A percentile compares a stretch with the other conserved stretches of the same genome.
Conservation (phyloP, 805 yeast genomes). For the Spathaspora gorwiae region DNA sequence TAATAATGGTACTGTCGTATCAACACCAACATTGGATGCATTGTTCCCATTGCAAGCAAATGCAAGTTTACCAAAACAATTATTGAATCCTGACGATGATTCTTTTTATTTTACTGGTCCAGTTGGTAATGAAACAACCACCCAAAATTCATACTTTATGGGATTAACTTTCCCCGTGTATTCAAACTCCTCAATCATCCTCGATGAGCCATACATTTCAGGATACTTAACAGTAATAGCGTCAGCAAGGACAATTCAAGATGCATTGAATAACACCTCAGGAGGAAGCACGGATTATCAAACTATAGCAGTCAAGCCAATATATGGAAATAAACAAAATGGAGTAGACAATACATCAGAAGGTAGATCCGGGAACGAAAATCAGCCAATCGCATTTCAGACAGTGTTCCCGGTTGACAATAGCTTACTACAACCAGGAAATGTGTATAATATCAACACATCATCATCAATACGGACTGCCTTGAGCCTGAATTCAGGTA, state of each 20-base stretch:
- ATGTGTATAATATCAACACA: constrained; percentile 20
- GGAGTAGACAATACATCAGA: constrained; percentile 24
- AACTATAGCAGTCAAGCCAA: constrained; percentile 28
- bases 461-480: constrained; percentile 27
- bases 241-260: constrained; percentile 27
- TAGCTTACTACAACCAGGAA: constrained; percentile 14
- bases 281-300: constrained; percentile 7
- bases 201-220: constrained; percentile 50
- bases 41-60: constrained; percentile 51
- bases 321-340: constrained; percentile 15
- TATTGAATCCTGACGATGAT: constrained; percentile 21
- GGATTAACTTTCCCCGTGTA: constrained; percentile 76
- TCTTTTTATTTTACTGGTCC: constrained; percentile 57
- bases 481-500: constrained; percentile 20
- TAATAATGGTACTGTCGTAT: constrained; percentile 23
- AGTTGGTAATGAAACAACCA: constrained; percentile 29
- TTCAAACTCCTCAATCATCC: constrained; percentile 64
- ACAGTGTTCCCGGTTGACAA: constrained; percentile 25
- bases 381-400: constrained; percentile 44
- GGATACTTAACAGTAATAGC: constrained; percentile 65
- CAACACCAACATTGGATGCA: constrained; percentile 25
- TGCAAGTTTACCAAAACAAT: constrained; percentile 39
- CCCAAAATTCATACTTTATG: constrained; percentile 44
- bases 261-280: constrained; percentile 21
- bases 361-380: constrained; percentile 25